A percentile compares a stretch with the other conserved stretches of the same genome.
Evolutionary conservation across 768 basidiomycete species (phyloP).

Genomic region (Lentinula detonsa): DNA sequence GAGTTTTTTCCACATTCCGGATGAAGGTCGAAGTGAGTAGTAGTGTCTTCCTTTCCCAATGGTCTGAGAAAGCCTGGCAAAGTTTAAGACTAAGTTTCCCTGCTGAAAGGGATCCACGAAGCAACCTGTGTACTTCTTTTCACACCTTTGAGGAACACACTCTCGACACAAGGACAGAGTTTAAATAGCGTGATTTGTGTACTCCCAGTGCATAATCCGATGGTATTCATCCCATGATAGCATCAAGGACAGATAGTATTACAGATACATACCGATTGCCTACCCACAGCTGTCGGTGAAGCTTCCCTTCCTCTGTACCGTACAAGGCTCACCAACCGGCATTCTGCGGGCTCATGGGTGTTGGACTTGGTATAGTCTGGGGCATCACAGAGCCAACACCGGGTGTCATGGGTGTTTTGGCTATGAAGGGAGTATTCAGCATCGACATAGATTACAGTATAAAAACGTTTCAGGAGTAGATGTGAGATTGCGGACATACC

Average conservation of each 20-base stretch:
- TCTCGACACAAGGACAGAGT: not conserved
- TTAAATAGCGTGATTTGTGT: not conserved
- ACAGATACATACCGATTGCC: not conserved
- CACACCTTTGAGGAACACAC: not conserved
- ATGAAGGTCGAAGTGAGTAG: not conserved
- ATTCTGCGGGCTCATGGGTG: slow-evolving; percentile 11
- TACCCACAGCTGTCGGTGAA: not conserved
- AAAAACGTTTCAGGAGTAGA: too few relatives aligned
- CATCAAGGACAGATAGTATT: not conserved
- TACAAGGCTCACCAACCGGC: slow-evolving; percentile 2
- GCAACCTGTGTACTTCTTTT: not conserved
- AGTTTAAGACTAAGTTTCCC: not conserved
- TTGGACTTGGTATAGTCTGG: slow-evolving; percentile 42
- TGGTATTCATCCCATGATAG: not conserved
- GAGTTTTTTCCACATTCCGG: not conserved
- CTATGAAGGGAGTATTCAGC: not conserved
- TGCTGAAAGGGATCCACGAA: not conserved
- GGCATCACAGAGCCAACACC: slow-evolving; percentile 36
- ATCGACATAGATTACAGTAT: not conserved
- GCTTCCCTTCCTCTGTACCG: not conserved
- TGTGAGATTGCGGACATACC: not conserved
- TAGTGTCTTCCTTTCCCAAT: not conserved
- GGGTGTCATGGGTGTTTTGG: not conserved
- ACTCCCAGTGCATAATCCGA: not conserved
- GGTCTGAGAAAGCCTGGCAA: not conserved